Evolutionary conservation across 352 stramenopile species (phyloP).

Genomic region (Globisporangium viniferum): DNA sequence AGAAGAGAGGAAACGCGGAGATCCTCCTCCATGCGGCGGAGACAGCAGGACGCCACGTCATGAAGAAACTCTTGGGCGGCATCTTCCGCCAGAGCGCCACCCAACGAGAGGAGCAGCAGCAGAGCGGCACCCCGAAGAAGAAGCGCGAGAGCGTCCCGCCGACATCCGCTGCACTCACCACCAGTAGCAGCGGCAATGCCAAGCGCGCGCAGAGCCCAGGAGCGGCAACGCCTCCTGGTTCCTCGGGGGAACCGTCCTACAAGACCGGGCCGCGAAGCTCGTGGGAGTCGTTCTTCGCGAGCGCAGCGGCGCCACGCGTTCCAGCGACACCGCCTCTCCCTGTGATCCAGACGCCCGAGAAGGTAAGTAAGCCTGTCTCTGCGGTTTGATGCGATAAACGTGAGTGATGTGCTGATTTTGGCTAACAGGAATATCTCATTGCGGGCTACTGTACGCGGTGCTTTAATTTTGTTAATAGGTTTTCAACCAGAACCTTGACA

Average conservation of each 20-base stretch:
- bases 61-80: conserved; percentile 71
- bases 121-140: conserved; percentile 10
- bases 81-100: conserved; percentile 43
- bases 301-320: not conserved
- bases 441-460: not conserved
- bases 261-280: conserved; percentile 34
- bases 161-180: not conserved
- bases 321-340: not conserved
- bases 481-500: conserved; percentile 52
- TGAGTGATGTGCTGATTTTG: not conserved
- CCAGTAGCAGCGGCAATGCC: not conserved
- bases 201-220: not conserved
- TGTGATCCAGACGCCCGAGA: conserved; percentile 26
- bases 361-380: conserved; percentile 19
- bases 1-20: not conserved
- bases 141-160: conserved; percentile 6
- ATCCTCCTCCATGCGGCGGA: not conserved
- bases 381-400: conserved; percentile 1
- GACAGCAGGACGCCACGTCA: conserved; percentile 15
- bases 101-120: not conserved
- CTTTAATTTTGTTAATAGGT: conserved; percentile 25
- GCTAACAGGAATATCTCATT: not conserved
- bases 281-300: conserved; percentile 44
- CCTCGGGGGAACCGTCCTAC: conserved; percentile 6
- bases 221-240: not conserved